Base-by-base conservation (phyloP, 345 rosid species). In the Reutealis trisperma region DNA sequence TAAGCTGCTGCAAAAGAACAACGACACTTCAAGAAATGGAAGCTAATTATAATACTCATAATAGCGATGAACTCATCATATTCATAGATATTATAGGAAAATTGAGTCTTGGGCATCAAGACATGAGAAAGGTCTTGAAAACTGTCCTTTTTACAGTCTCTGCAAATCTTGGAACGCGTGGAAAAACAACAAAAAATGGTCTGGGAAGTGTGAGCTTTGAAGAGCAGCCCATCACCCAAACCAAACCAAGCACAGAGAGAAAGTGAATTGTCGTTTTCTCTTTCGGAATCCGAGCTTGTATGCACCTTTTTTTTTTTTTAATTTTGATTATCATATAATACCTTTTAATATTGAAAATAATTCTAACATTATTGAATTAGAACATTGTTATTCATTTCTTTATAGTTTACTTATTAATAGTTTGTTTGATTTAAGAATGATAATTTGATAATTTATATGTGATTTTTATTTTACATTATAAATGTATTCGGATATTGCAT, bases 141-240 rank as follows among this genome's bases (percentile, higher is more conserved):
- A 51, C 5, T 14, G 55, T 51, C 55, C 55, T 57, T n/a, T 57
- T 0, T 57, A 21, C 21, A 18, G 24, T 6, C 25, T 59, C 63
- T 59, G 30, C 14, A 59, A 18, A 54, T 54, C 59, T 54, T 18
- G 59, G 59, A 8, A 54, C 59, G n/a, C 59, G 59, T 54, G n/a
- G n/a, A 54, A 54, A 8, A 19, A 24, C 25, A 59, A 59, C 52
- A 6, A 22, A 67, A 67, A 32, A 67, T 64, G 44, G 47, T 18
- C 2, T 32, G 68, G 68, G 68, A 64, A 37, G 69, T 65, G 49
- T 34, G 69, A 41, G 49, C 47, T 37, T 65, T 65, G 51, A 19
- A 18, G 22, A 63, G 41, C 41, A 7, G 13, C 21, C 18, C 19
- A 63, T 16, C 10, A 32, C 1, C 18, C 19, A 10, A 24, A 8